These are phyloP conservation scores for Rhinocladiella similis DNA, from an alignment of 2,329 filamentous ascomycete genomes.

Conservation along the genomic window DNA sequence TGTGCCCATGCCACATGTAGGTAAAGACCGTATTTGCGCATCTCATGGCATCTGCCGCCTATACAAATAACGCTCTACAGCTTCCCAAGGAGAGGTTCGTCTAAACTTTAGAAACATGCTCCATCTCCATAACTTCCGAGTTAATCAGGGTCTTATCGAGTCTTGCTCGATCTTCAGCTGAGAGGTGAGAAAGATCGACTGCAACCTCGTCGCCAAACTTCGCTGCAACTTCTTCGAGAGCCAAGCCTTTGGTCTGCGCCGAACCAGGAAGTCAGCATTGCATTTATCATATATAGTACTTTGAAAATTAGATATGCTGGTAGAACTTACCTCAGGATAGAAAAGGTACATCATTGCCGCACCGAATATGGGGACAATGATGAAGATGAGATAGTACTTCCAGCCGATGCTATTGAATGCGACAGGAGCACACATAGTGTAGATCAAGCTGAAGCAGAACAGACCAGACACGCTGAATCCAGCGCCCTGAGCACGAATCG, in stretches of 20 bases:
- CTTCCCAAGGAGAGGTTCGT: neutral
- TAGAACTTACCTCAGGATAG: constrained; percentile 26
- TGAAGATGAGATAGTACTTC: constrained; percentile 42
- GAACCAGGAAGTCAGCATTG: neutral
- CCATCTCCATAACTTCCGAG: constrained; percentile 14
- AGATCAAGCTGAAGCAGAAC: constrained; percentile 34
- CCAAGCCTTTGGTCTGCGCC: constrained; percentile 28
- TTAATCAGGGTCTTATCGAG: constrained; percentile 17
- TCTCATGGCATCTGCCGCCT: too few relatives aligned
- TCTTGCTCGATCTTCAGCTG: constrained; percentile 37
- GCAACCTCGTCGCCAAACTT: constrained; percentile 22
- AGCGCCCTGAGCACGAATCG: constrained; percentile 34
- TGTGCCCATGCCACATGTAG: too few relatives aligned
- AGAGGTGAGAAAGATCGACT: constrained; percentile 40
- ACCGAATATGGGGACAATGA: constrained; percentile 27
- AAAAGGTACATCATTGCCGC: constrained; percentile 28
- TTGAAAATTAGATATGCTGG: constrained; percentile 30
- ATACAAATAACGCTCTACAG: too few relatives aligned
- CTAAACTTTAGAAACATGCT: neutral
- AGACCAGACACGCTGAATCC: constrained; percentile 35
- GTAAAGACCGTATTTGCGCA: too few relatives aligned
- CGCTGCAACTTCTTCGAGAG: constrained; percentile 31
- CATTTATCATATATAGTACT: neutral
- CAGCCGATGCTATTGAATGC: constrained; percentile 31
- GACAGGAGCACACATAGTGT: constrained; percentile 34